Evolutionary conservation across 2,329 filamentous ascomycete genomes (phyloP).

Genomic region (Leptographium lundbergii): DNA sequence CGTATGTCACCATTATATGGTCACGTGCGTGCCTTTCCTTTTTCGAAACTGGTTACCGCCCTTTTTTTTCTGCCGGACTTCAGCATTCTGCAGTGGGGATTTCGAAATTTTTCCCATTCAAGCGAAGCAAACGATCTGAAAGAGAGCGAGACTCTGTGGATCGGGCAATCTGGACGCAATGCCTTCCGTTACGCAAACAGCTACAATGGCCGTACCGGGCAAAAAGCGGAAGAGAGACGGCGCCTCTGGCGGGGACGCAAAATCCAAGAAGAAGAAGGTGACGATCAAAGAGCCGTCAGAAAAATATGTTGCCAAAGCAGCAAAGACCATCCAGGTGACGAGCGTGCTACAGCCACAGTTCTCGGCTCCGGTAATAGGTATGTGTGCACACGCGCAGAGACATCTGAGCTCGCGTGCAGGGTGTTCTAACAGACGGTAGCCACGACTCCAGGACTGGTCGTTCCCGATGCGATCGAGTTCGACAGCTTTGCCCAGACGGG

Average conservation of each 20-base stretch:
- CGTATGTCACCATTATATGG: no score
- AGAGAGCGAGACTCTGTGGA: background rate
- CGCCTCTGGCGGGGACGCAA: conserved; percentile 22
- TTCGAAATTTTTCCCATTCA: conserved; percentile 6
- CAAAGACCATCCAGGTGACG: conserved; percentile 28
- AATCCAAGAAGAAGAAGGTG: conserved; percentile 40
- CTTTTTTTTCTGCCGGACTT: conserved; percentile 7
- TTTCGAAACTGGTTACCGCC: conserved; percentile 4
- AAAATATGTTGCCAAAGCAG: conserved; percentile 12
- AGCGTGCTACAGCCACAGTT: conserved; percentile 31
- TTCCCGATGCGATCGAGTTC: conserved; percentile 28
- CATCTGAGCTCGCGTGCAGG: background rate
- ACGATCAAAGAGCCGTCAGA: conserved; percentile 25
- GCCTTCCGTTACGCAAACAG: background rate
- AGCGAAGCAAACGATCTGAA: background rate
- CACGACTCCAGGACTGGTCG: conserved; percentile 26
- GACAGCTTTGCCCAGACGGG: conserved; percentile 34
- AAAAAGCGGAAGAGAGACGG: conserved; percentile 43
- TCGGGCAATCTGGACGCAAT: background rate
- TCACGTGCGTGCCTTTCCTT: background rate
- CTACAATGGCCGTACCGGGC: conserved; percentile 4
- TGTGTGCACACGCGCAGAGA: background rate
- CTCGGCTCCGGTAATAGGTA: conserved; percentile 32
- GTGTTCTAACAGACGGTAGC: conserved; percentile 17
- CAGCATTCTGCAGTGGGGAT: background rate